Conservation (phyloP, 106 monocot species). For the Platanthera guangdongensis region DNA sequence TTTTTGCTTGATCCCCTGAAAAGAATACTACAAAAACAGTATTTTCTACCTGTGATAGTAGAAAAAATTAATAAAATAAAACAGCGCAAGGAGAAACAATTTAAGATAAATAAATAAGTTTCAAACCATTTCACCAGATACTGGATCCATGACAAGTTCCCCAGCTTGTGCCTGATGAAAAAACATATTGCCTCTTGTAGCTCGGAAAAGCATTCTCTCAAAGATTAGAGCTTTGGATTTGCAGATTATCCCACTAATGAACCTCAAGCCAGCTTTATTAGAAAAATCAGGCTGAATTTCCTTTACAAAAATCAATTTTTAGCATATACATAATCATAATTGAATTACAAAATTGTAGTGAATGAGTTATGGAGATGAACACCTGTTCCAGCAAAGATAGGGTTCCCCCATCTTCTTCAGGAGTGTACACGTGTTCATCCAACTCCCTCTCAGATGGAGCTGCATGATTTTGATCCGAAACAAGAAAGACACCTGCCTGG, state of each 20-base stretch:
- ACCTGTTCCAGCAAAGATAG: constrained; percentile 92
- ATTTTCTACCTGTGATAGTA: constrained; percentile 74
- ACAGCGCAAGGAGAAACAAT: not conserved
- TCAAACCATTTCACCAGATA: constrained; percentile 81
- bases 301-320: constrained; percentile 15
- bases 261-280: constrained; percentile 76
- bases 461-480: constrained; percentile 67
- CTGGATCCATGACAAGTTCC: constrained; percentile 74
- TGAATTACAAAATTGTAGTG: not conserved
- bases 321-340: constrained; percentile 3
- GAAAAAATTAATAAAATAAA: constrained; percentile 3
- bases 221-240: constrained; percentile 70
- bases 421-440: constrained; percentile 62
- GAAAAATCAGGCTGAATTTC: constrained; percentile 51
- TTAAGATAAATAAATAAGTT: constrained; percentile 4
- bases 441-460: constrained; percentile 66
- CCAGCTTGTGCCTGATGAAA: constrained; percentile 92
- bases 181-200: constrained; percentile 98
- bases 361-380: constrained; percentile 1
- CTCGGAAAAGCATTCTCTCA: constrained; percentile 98
- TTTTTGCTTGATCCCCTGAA: constrained; percentile 89
- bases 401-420: constrained; percentile 36
- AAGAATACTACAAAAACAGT: constrained; percentile 95
- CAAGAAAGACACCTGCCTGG: constrained; percentile 97
- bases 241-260: constrained; percentile 92